Evolutionary conservation across 352 stramenopile species (phyloP).

Genomic region (Phytophthora citricola): DNA sequence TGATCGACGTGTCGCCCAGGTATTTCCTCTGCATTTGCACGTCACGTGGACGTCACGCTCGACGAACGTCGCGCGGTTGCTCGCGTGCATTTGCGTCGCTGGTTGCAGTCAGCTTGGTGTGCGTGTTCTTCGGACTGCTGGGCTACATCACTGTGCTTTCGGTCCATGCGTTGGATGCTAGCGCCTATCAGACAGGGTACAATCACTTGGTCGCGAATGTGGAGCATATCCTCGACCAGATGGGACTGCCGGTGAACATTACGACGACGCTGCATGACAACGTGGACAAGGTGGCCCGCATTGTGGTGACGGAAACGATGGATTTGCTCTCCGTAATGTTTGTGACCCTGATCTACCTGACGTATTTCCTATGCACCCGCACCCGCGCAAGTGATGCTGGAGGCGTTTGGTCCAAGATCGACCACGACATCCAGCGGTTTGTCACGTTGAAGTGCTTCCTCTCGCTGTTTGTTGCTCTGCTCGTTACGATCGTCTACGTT

Average conservation of each 20-base stretch:
- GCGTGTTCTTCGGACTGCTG: conserved; percentile 86
- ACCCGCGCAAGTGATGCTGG: conserved; percentile 85
- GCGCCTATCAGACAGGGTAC: conserved; percentile 85
- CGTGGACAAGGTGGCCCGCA: conserved; percentile 85
- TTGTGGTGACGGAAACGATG: conserved; percentile 90
- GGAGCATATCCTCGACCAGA: conserved; percentile 70
- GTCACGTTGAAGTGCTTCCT: conserved; percentile 91
- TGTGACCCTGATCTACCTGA: conserved; percentile 90
- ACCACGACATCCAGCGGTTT: conserved; percentile 90
- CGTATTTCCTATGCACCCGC: conserved; percentile 88
- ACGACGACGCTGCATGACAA: conserved; percentile 91
- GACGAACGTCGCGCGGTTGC: conserved; percentile 79
- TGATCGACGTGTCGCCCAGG: conserved; percentile 88
- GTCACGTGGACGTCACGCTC: conserved; percentile 71
- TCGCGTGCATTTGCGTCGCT: conserved; percentile 85
- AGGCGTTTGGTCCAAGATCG: conserved; percentile 90
- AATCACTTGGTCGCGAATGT: conserved; percentile 72
- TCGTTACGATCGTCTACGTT: conserved; percentile 92
- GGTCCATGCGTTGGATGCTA: conserved; percentile 82
- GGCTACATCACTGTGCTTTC: conserved; percentile 91
- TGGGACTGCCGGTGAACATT: conserved; percentile 87
- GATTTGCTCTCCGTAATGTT: conserved; percentile 92
- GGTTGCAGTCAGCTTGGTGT: conserved; percentile 85
- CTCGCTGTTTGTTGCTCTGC: conserved; percentile 85
- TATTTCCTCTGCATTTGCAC: conserved; percentile 91